phyloP scores from a whole-genome alignment of 2,329 filamentous ascomycete genomes.

The Pseudocercospora vitis region DNA sequence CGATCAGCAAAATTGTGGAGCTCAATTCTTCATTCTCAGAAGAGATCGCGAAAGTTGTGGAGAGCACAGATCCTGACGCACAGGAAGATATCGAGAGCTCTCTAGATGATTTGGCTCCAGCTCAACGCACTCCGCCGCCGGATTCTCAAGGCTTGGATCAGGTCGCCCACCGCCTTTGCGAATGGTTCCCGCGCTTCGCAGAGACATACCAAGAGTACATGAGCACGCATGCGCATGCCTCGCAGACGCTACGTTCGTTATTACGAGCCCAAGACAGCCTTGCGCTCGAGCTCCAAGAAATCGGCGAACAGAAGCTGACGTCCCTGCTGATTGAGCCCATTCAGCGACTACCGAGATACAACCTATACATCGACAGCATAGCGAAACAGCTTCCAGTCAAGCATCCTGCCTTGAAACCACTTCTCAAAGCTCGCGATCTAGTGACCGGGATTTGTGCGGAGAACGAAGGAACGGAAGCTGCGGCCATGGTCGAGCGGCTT shows the following conservation, averaged over 20 bases:
- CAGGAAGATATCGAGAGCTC: slow-evolving; percentile 69
- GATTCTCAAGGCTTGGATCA: slow-evolving; percentile 62
- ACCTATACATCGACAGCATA: slow-evolving; percentile 94
- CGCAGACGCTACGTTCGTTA: slow-evolving; percentile 74
- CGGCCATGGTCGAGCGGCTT: slow-evolving; percentile 70
- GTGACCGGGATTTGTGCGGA: slow-evolving; percentile 96
- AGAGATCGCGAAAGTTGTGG: slow-evolving; percentile 72
- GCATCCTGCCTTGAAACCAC: slow-evolving; percentile 77
- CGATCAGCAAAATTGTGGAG: slow-evolving; percentile 75
- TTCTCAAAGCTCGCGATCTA: slow-evolving; percentile 87
- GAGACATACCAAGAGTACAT: slow-evolving; percentile 93
- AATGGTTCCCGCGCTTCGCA: slow-evolving; percentile 92
- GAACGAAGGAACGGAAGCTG: slow-evolving; percentile 71
- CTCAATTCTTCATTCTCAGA: slow-evolving; percentile 79
- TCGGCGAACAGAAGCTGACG: slow-evolving; percentile 85
- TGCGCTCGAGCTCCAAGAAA: slow-evolving; percentile 73
- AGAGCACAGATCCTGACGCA: slow-evolving; percentile 80
- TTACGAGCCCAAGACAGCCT: slow-evolving; percentile 76
- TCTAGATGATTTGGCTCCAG: slow-evolving; percentile 41
- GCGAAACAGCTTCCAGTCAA: slow-evolving; percentile 79
- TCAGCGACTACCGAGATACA: slow-evolving; percentile 90
- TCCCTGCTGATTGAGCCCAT: slow-evolving; percentile 95
- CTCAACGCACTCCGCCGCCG: slow-evolving; percentile 63
- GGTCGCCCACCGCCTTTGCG: slow-evolving; percentile 77
- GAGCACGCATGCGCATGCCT: slow-evolving; percentile 82